Conservation (phyloP, 768 basidiomycete genomes). For the Amanita polypyramis region DNA sequence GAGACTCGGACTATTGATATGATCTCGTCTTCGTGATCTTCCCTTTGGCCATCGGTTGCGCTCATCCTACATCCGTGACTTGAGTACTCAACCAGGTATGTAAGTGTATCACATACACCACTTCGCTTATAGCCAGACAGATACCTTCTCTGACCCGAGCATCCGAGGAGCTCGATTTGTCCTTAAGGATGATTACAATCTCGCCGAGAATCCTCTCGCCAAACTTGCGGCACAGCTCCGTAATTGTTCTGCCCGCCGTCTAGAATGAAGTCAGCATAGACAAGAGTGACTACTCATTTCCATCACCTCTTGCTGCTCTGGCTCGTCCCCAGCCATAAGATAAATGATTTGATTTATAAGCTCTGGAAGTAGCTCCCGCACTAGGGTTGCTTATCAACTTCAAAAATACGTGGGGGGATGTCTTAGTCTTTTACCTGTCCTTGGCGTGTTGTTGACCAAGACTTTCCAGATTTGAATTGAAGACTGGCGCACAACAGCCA, state of each 20-base stretch:
- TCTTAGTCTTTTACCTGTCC: conserved; percentile 48
- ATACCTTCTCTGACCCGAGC: conserved; percentile 70
- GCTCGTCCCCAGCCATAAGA: conserved; percentile 67
- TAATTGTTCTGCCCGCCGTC: conserved; percentile 83
- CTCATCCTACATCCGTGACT: conserved; percentile 46
- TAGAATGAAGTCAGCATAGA: conserved; percentile 20
- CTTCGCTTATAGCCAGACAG: conserved; percentile 77
- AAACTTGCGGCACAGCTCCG: conserved; percentile 89
- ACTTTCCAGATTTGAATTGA: conserved; percentile 98
- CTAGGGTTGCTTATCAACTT: conserved; percentile 24
- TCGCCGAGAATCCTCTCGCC: conserved; percentile 86
- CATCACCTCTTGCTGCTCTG: conserved; percentile 82
- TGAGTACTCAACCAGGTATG: background rate
- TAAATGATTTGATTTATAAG: conserved; percentile 70
- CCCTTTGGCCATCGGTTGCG: conserved; percentile 72
- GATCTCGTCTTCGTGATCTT: conserved; percentile 83
- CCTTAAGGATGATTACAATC: conserved; percentile 69
- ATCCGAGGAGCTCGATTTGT: conserved; percentile 51
- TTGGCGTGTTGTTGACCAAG: conserved; percentile 87
- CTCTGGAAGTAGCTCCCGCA: conserved; percentile 84
- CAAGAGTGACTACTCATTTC: background rate
- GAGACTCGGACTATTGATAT: conserved; percentile 76
- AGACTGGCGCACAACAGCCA: conserved; percentile 80
- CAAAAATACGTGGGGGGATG: background rate
- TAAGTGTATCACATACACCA: conserved; percentile 49